Evolutionary conservation across 2,329 filamentous ascomycete genomes (phyloP), one percentile per base, ranked within the genome.

Genomic region (Chaetomiaceae sp.): DNA sequence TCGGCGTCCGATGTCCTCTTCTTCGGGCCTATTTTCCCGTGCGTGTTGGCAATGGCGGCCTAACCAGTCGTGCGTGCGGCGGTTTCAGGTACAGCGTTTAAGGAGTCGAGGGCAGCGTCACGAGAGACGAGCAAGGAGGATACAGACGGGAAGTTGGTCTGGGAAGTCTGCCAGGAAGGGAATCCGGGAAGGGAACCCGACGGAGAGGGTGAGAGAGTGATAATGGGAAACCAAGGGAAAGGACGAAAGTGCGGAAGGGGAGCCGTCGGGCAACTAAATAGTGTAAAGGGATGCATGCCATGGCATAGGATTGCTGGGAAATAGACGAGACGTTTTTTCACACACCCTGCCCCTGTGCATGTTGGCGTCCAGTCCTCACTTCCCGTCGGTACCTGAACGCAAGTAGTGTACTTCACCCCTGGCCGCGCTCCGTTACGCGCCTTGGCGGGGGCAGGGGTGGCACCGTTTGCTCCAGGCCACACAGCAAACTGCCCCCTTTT

Each of bases 201-300:
- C 42, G 42, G 45, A 48, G 41, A 42, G 35, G 38, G 37, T 50
- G 46, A 18, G 43, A 45, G 42, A 38, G 38, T 17, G 51, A 45
- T 48, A 50, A 55, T 54, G 46, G 48, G 50, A 49, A 52, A 54
- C 51, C 53, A 54, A 56, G 49, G 47, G 47, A 52, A 50, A 42
- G 30, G 45, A 44, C 47, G 30, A 27, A 36, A 38, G 52, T 45
- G 53, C 49, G 48, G 47, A 52, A 46, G 45, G 54, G 54, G 50
- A 52, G 47, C 48, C 38, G 29, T 47, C 37, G 41, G 51, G 52
- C 54, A 53, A 54, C 56, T 56, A 55, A 57, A n/a, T n/a, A n/a
- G n/a, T n/a, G n/a, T 48, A 45, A 57, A 52, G 45, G 48, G 50
- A 52, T 47, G 48, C 6, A n/a, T n/a, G 7, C 29, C 12, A 32